phyloP scores from a whole-genome alignment of 148 eudicot genomes.

The Vaccinium corymbosum region DNA sequence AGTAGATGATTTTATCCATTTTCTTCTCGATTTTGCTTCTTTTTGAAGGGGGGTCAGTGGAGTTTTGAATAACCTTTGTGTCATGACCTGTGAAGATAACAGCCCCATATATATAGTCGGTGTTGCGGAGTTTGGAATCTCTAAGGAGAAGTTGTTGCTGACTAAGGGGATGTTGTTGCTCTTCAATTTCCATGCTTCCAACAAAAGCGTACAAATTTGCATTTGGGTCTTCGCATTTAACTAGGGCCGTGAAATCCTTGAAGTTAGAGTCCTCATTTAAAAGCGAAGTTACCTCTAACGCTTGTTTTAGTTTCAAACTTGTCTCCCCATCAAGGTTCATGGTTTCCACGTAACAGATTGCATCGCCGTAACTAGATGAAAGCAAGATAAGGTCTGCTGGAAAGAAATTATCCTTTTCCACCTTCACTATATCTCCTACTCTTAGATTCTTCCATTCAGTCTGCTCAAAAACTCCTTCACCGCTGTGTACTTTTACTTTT shows the following conservation, averaged over 20 bases:
- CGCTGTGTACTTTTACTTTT: slow-evolving; percentile 63
- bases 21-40: slow-evolving; percentile 87
- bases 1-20: slow-evolving; percentile 84
- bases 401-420: slow-evolving; percentile 84
- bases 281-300: slow-evolving; percentile 62
- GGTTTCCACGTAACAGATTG: slow-evolving; percentile 87
- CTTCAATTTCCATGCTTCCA: slow-evolving; percentile 79
- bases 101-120: slow-evolving; percentile 75
- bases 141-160: slow-evolving; percentile 84
- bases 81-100: slow-evolving; percentile 91
- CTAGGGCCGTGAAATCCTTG: slow-evolving; percentile 55
- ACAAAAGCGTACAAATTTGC: slow-evolving; percentile 80
- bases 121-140: slow-evolving; percentile 86
- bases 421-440: slow-evolving; percentile 89
- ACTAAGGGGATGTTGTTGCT: slow-evolving; percentile 59
- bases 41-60: slow-evolving; percentile 93
- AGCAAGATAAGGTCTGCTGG: slow-evolving; percentile 89
- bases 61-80: slow-evolving; percentile 91
- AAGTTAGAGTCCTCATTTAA: slow-evolving; percentile 51
- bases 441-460: slow-evolving; percentile 67
- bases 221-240: slow-evolving; percentile 94
- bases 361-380: slow-evolving; percentile 89
- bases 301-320: slow-evolving; percentile 87
- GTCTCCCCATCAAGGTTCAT: slow-evolving; percentile 99
- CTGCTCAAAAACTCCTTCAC: slow-evolving; percentile 55